Evolutionary conservation across 176 grass and related monocot genomes (phyloP), one percentile per base, ranked within the genome.

Genomic region (Oryza longistaminata): DNA sequence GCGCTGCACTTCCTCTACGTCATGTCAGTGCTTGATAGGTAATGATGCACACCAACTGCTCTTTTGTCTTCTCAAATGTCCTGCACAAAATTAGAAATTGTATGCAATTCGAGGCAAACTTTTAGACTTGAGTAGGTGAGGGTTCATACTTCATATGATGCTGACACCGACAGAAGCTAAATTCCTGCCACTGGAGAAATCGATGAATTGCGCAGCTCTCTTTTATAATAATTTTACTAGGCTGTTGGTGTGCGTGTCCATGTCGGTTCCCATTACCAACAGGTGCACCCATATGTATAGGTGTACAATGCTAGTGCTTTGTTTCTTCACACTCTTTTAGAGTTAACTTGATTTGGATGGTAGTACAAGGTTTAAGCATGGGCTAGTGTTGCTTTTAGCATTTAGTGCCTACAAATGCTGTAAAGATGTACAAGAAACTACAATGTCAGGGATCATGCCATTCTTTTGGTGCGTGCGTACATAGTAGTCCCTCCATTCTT

Each of bases 21-120:
- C 80, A 90, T 98, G 91, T 98, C 96, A 17, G 96, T 98, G 53
- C 84, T 95, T 70, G 93, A 98, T 74, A 94, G 96, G 96, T 98
- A 90, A 31, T 31, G 19, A 19, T 55, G 17, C 73, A 64, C 42
- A 10, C 17, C 78, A 40, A 37, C 53, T 25, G 68, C 29, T 2
- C 29, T 34, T 22, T 73, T 66, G 67, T 35, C 34, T 53, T 40
- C 52, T 43, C 17, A 82, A 82, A 48, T 68, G 6, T 12, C 77
- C 25, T 65, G 2, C 62, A 42, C 16, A 26, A 24, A 19, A 15
- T 67, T 67, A 43, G 14, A 17, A 22, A 21, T 46, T 60, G 31
- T 7, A 27, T 78, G 25, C 12, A 12, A 68, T 62, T 75, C 69
- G 37, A 17, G 55, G 37, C 19, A 66, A 83, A 79, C 7, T 86